Percentiles rank a stretch among this genome's conserved stretches.
These are phyloP conservation scores for Suhomyces bolitotheri DNA, from an alignment of 1,139 yeast species.

Conservation along the genomic window DNA sequence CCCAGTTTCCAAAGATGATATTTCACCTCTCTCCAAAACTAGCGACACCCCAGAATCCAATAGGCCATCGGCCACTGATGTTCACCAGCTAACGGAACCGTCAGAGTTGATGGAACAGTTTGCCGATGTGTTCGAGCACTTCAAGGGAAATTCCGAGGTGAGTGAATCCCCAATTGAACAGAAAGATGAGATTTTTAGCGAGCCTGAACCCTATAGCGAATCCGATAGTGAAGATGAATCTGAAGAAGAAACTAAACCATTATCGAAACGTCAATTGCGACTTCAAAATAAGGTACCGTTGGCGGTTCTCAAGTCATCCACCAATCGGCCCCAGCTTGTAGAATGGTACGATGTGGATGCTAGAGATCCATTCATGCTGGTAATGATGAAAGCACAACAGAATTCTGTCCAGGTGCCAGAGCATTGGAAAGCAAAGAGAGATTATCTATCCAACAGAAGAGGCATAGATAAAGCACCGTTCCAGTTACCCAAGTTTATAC, in stretches of 20 bases:
- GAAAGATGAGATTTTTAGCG: slow-evolving; percentile 3
- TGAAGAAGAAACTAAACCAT: slow-evolving; percentile 10
- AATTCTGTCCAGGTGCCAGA: slow-evolving; percentile 77
- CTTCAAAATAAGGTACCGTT: slow-evolving; percentile 61
- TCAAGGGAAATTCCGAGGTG: slow-evolving; percentile 31
- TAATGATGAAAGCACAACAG: slow-evolving; percentile 62
- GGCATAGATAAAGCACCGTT: slow-evolving; percentile 76
- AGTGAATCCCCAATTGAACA: slow-evolving; percentile 15
- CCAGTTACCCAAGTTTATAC: slow-evolving; percentile 74
- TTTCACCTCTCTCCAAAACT: no score
- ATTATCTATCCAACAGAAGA: slow-evolving; percentile 69
- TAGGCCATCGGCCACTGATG: no score
- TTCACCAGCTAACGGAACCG: not conserved
- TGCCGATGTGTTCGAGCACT: slow-evolving; percentile 43
- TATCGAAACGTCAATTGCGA: slow-evolving; percentile 47
- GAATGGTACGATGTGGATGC: slow-evolving; percentile 92
- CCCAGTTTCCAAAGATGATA: no score
- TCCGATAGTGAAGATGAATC: slow-evolving; percentile 12
- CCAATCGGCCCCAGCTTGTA: slow-evolving; percentile 67
- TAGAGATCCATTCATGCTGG: slow-evolving; percentile 67
- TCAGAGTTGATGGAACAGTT: slow-evolving; percentile 29
- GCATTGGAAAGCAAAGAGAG: slow-evolving; percentile 84
- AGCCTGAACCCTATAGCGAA: slow-evolving; percentile 14
- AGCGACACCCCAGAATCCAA: no score
- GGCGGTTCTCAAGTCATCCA: slow-evolving; percentile 62